These are phyloP conservation scores for Xylaria sp. DNA, from an alignment of 2,329 filamentous ascomycete species.

Conservation along the genomic window DNA sequence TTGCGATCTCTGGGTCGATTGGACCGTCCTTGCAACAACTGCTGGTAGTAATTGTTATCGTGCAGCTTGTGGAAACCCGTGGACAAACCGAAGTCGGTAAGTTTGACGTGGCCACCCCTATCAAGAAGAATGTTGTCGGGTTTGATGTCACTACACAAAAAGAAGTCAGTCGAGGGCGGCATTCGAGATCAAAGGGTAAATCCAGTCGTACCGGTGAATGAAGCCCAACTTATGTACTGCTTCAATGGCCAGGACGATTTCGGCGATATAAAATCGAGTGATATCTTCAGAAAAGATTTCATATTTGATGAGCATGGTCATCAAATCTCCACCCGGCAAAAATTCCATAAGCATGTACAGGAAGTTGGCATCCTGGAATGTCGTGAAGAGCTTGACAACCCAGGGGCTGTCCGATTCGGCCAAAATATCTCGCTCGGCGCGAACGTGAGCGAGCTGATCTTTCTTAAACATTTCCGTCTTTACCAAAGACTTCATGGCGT, in stretches of 20 bases:
- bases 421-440: slow-evolving; percentile 93
- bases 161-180: slow-evolving; percentile 43
- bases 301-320: slow-evolving; percentile 99
- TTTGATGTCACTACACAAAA: slow-evolving; percentile 77
- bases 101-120: slow-evolving; percentile 91
- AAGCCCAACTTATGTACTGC: slow-evolving; percentile 97
- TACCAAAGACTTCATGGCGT: slow-evolving; percentile 95
- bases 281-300: slow-evolving; percentile 99
- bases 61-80: slow-evolving; percentile 98
- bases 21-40: slow-evolving; percentile 77
- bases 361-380: slow-evolving; percentile 94
- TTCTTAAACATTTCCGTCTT: slow-evolving; percentile 99
- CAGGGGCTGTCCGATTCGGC: slow-evolving; percentile 99
- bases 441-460: slow-evolving; percentile 94
- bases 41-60: slow-evolving; percentile 97
- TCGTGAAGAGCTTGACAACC: slow-evolving; percentile 98
- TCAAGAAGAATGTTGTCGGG: slow-evolving; percentile 97
- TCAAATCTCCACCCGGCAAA: slow-evolving; percentile 92
- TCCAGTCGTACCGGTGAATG: slow-evolving; percentile 80
- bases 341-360: slow-evolving; percentile 99
- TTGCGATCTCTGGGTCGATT: slow-evolving; percentile 74
- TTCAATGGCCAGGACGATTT: slow-evolving; percentile 96
- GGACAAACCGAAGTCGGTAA: slow-evolving; percentile 96
- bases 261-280: slow-evolving; percentile 97
- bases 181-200: neutral